Evolutionary conservation across 2,329 filamentous ascomycete species (phyloP), one percentile per base, ranked within the genome.

Genomic region (Colletotrichum godetiae): DNA sequence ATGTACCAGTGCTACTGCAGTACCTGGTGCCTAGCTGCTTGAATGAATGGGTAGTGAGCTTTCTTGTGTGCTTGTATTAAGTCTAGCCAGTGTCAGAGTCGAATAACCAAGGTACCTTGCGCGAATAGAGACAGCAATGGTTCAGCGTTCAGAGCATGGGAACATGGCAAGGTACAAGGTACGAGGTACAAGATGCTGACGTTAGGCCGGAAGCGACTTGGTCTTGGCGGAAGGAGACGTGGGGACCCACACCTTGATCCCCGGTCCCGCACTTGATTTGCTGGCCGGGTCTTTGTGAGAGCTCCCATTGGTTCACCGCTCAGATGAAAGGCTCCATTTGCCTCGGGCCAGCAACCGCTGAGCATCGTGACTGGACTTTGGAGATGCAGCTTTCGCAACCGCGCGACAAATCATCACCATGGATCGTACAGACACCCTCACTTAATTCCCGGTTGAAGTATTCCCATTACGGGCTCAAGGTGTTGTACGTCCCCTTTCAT

Each of bases 321-420:
- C 29, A 13, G 19, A 52, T 37, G 31, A 60, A 24, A 60, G 15
- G 15, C 69, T 68, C 67, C 67, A 71, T 13, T 15, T 70, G 22
- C 56, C 56, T 66, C 61, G 66, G 55, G 60, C 71, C 67, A 61
- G 68, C 72, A 68, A 64, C 52, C 72, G 72, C 72, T 68, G 58
- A 56, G 68, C 61, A 68, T 63, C 62, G 72, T 74, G 72, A 74
- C 55, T 60, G 56, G 57, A 68, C 42, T 33, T 64, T 64, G 61
- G 62, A 55, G 57, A 33, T 74, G 72, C 72, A 74, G 68, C 52
- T 72, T 63, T 72, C 13, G 68, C 63, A 74, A 68, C 72, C 72
- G 72, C 72, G 72, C 72, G 72, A 74, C 57, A 74, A 73, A 53
- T 24, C 33, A 56, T 15, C 24, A 19, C 19, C 13, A 52, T 24